Percentiles rank a stretch among this genome's conserved stretches.
Evolutionary conservation across 129 eudicot species (phyloP).

Genomic region (Tanacetum coccineum): DNA sequence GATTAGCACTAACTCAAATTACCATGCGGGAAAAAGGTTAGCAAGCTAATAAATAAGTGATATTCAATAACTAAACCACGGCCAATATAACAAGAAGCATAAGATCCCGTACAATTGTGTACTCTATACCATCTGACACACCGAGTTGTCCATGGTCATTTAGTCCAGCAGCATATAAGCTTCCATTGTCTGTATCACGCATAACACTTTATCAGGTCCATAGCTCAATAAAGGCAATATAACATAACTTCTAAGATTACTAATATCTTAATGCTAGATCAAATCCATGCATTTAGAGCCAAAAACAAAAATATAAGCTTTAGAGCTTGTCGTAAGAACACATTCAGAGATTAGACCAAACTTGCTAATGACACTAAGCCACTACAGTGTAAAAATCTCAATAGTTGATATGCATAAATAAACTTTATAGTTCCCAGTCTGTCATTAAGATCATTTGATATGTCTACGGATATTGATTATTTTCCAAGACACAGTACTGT

Average conservation of each 20-base stretch:
- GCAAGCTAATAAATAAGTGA: constrained; percentile 4
- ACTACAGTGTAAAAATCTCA: no score
- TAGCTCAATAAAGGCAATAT: constrained; percentile 12
- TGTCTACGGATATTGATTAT: no score
- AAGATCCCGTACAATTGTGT: constrained; percentile 56
- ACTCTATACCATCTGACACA: constrained; percentile 52
- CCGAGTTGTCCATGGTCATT: constrained; percentile 97
- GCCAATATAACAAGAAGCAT: constrained; percentile 7
- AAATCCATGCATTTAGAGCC: constrained; percentile 10
- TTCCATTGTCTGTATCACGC: constrained; percentile 67
- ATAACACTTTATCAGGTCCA: constrained; percentile 12
- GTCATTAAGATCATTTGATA: no score
- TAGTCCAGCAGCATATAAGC: constrained; percentile 84
- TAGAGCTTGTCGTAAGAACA: no score
- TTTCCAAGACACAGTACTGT: no score
- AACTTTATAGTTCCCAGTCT: no score
- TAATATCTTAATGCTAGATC: constrained; percentile 5
- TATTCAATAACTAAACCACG: neutral
- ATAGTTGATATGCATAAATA: no score
- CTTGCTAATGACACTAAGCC: no score
- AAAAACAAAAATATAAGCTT: neutral
- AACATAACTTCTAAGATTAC: constrained; percentile 11
- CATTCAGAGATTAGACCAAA: no score
- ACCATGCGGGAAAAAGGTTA: neutral
- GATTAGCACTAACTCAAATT: neutral